Evolutionary conservation across 1,284 basidiomycete species (phyloP), one percentile per base, ranked within the genome.

Genomic region (Boletellus sp.): DNA sequence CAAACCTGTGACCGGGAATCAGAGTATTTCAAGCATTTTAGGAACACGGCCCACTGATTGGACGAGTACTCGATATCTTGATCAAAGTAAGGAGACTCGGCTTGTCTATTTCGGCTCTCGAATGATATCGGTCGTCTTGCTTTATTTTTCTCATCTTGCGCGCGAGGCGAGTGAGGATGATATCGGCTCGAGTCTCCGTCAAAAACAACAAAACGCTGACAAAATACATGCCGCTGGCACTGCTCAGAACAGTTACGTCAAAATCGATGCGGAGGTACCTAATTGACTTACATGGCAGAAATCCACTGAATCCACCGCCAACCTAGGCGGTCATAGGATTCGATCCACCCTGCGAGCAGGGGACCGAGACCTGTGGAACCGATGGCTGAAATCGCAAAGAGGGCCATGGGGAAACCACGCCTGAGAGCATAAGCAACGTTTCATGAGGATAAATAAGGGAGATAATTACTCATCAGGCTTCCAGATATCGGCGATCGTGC

Each of bases 291-390:
- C 75, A 79, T 81, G 51, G 77, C 67, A 55, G 79, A 76, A n/a
- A 87, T 74, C 82, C 83, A 85, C 61, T 84, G 80, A 19, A 86
- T 83, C 83, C 85, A 86, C 15, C 85, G 71, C 85, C 85, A 88
- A 41, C 73, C 70, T 8, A 86, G 60, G 11, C 68, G 64, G 0
- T 63, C 53, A 49, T 78, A 73, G 32, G 77, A 73, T 58, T 82
- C 82, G 12, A 84, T 79, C 75, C 77, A 85, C 2, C 78, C 80
- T 8, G 79, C 74, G 21, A 75, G 66, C 8, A 81, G 65, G 0
- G 82, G 77, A 3, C 80, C 84, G 1, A 85, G 50, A 5, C 82
- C 83, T 0, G 75, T 77, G 0, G 75, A 74, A 18, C 74, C 72
- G 44, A 84, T 62, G 1, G 74, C 78, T 5, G 71, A 62, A 5